These are phyloP conservation scores for Acacia acuminata DNA, from an alignment of 306 rosid genomes.

Conservation along the genomic window DNA sequence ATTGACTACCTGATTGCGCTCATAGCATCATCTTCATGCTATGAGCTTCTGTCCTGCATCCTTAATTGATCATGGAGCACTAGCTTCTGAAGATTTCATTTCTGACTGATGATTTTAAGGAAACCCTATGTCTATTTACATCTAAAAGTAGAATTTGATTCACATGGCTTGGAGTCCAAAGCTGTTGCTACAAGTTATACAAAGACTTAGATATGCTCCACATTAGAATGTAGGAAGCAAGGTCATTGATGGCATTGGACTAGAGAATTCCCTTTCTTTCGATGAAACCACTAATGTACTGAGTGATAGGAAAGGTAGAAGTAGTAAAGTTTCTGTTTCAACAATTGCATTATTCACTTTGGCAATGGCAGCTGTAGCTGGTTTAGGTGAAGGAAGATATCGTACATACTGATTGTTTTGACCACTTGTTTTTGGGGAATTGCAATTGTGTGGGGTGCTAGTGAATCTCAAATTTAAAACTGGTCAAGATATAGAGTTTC, in stretches of 20 bases:
- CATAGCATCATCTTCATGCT: slow-evolving; percentile 14
- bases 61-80: slow-evolving; percentile 27
- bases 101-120: slow-evolving; percentile 39
- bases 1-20: slow-evolving; percentile 21
- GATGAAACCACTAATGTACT: slow-evolving; percentile 43
- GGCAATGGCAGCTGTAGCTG: slow-evolving; percentile 98
- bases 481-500: no score
- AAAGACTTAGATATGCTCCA: slow-evolving; percentile 64
- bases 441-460: no score
- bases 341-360: slow-evolving; percentile 89
- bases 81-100: slow-evolving; percentile 44
- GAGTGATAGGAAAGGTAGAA: slow-evolving; percentile 61
- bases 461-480: no score
- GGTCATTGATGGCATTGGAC: slow-evolving; percentile 83
- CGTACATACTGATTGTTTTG: no score
- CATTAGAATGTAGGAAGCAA: slow-evolving; percentile 65
- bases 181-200: slow-evolving; percentile 33
- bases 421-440: no score
- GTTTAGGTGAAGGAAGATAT: no score
- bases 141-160: slow-evolving; percentile 30
- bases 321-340: slow-evolving; percentile 79
- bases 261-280: slow-evolving; percentile 50
- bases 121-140: slow-evolving; percentile 22
- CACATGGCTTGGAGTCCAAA: slow-evolving; percentile 47
- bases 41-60: slow-evolving; percentile 15